Base-by-base conservation (phyloP, 345 rosid species). In the Linum lewisii region DNA sequence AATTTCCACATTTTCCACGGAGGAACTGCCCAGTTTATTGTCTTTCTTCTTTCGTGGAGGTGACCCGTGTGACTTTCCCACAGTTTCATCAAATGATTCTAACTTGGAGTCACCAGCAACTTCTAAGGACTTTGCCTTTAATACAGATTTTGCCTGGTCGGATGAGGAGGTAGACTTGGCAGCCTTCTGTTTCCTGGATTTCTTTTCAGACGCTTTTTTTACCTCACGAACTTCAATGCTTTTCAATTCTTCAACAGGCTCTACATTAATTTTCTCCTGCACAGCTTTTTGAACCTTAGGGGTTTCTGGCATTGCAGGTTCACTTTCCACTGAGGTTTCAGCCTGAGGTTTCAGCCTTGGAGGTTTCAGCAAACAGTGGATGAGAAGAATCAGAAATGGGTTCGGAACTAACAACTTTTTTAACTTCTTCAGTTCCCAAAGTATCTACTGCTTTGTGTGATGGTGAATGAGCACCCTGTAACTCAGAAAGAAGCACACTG, bases 141-240 rank as follows among this genome's bases (percentile, higher is more conserved):
- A 54, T 60, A 65, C 56, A 47, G 69, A 85, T 75, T 86, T 84
- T 18, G 69, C 74, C 62, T 69, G 80, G 57, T 84, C 95, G 71
- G 85, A 63, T 50, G 83, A 58, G 38, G 56, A 44, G 67, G 67
- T 81, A 21, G 71, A 67, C 76, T 82, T 90, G 16, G 68, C 56
- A 71, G 79, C 71, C 61, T 87, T 88, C 63, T 87, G 96, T 75
- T 83, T 90, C 72, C 82, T 85, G 25, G 95, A 74, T 78, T 85
- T 90, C 84, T 89, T 93, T 64, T 83, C 97, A 22, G 87, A 75
- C 62, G 81, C 65, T 68, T 84, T 93, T 60, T 75, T 83, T 21
- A 65, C 75, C 57, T 82, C 96, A 56, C 73, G 72, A 26, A 63
- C 69, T 71, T 88, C 97, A 73, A 34, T 69, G 68, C 44, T 71